A percentile compares a stretch with the other conserved stretches of the same genome.
These are phyloP conservation scores for Verticillium albo-atrum DNA, from an alignment of 2,329 filamentous ascomycete species.

Conservation along the genomic window DNA sequence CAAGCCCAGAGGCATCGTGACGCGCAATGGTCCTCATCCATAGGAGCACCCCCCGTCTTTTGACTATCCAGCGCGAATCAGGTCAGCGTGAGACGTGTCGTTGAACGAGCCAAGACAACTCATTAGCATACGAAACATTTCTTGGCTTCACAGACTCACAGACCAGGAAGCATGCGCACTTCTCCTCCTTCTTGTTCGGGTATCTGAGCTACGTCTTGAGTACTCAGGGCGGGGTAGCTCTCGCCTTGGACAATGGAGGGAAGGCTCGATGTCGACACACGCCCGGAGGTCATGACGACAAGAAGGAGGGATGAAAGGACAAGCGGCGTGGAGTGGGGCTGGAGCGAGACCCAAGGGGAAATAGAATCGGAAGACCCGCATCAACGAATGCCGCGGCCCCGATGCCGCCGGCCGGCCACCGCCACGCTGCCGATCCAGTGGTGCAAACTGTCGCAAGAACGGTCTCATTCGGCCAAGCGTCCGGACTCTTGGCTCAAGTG, in stretches of 20 bases:
- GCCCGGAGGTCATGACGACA: background rate
- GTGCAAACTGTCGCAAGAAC: background rate
- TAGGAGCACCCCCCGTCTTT: background rate
- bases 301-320: background rate
- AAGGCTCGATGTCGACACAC: background rate
- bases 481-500: background rate
- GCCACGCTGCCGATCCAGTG: background rate
- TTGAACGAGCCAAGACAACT: background rate
- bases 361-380: background rate
- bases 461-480: background rate
- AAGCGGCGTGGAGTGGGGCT: background rate
- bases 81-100: background rate
- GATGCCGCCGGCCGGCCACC: background rate
- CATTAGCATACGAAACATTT: background rate
- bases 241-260: background rate
- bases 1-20: too few relatives aligned
- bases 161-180: too few relatives aligned
- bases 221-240: too few relatives aligned
- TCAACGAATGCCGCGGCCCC: background rate
- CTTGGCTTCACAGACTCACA: too few relatives aligned
- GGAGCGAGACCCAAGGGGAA: background rate
- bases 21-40: too few relatives aligned
- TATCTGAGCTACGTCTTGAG: too few relatives aligned
- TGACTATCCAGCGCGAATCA: background rate
- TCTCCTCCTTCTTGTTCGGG: too few relatives aligned